These are phyloP conservation scores for Cryptococcus depauperatus DNA, from an alignment of 1,284 basidiomycete species.

Conservation along the genomic window DNA sequence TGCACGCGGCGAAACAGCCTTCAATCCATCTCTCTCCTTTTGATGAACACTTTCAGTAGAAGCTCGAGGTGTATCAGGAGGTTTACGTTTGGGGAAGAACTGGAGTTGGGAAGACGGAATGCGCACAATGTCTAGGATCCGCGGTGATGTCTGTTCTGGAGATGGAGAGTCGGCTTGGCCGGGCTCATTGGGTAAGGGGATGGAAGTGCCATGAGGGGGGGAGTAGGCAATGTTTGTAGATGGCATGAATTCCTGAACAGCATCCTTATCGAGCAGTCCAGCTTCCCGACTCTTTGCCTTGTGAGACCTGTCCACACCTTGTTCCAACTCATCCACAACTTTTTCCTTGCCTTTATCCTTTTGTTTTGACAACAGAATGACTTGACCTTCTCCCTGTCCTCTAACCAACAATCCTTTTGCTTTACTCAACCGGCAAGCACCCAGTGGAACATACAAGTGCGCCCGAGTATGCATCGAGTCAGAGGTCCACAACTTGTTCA, in stretches of 20 bases:
- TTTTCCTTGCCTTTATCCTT: slow-evolving; percentile 18
- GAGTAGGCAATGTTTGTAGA: slow-evolving; percentile 20
- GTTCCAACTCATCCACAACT: slow-evolving; percentile 4
- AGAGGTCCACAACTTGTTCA: slow-evolving; percentile 82
- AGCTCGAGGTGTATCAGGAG: slow-evolving; percentile 13
- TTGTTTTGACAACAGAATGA: slow-evolving; percentile 31
- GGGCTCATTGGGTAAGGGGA: not conserved
- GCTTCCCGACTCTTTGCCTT: not conserved
- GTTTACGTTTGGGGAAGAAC: slow-evolving; percentile 37
- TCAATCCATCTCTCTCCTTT: not conserved
- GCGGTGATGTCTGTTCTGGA: slow-evolving; percentile 7
- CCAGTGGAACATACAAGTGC: slow-evolving; percentile 66
- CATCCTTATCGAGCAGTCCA: not conserved
- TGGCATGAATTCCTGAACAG: slow-evolving; percentile 15
- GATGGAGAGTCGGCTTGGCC: slow-evolving; percentile 1
- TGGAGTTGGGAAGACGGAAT: slow-evolving; percentile 41
- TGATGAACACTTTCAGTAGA: not conserved
- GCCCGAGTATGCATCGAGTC: slow-evolving; percentile 80
- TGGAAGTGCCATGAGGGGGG: not conserved
- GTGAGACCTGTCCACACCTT: not conserved
- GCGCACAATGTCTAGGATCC: slow-evolving; percentile 35
- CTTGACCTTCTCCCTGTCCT: slow-evolving; percentile 39
- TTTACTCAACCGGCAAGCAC: slow-evolving; percentile 41
- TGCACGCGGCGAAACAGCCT: too few relatives aligned
- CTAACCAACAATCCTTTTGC: slow-evolving; percentile 33